Base-by-base conservation (phyloP, 2,329 filamentous ascomycete genomes). In the Pyricularia sp. region DNA sequence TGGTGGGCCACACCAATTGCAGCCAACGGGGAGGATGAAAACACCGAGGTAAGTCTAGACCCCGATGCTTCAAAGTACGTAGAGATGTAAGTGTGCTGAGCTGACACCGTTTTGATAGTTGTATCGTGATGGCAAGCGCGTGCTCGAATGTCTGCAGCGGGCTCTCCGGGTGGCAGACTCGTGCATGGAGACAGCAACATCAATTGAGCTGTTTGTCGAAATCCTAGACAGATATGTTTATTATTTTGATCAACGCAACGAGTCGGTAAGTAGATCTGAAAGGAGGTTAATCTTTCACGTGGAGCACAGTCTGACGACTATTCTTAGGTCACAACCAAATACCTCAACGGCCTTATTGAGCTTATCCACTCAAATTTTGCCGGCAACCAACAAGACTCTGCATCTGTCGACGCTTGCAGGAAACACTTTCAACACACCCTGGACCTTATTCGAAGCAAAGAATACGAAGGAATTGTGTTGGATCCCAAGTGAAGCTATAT, bases 191-290 rank as follows among this genome's bases (percentile, higher is more conserved):
- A 95, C 94, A 9, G 93, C 93, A 7, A 93, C 97, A 4, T 97
- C 93, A 2, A 95, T 99, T 65, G 96, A 99, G 80, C 86, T 99
- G 66, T 99, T 99, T 80, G 94, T 99, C 69, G 95, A 99, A 81
- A 99, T 99, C 72, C 83, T 99, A 69, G 97, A 99, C 79, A 89
- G 95, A 79, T 99, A 99, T 78, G 94, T 98, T 68, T 99, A 99
- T 80, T 99, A 98, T 82, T 99, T 97, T 81, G 95, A 99, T 79
- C 94, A 99, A 79, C 93, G 97, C 77, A 99, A 99, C 79, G 95
- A 99, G 81, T 94, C 94, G 73, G 95, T 87, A 78, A 76, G 85
- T 76, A 2, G 9, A 28, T n/a, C 7, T 28, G 1, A 10, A 2
- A 61, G 1, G n/a, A 9, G 58, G 1, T 61, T 26, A 5, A 12